Conservation (phyloP, 164 flowering plant genomes). For the grape (Vitis vinifera) region ASM3070453v1 NC_081810.1:7082501-7083000, state of each 20-base stretch:
- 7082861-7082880: neutral
- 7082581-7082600: no score
- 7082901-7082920: no score
- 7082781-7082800: neutral
- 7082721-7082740: conserved; percentile 70
- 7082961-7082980: no score
- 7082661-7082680: conserved; percentile 83
- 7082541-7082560: neutral
- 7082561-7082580: no score
- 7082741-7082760: conserved; percentile 85
- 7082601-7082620: conserved; percentile 7
- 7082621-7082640: conserved; percentile 65
- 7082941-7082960: no score
- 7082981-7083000: no score
- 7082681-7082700: conserved; percentile 79
- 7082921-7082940: no score
- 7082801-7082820: neutral
- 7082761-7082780: conserved; percentile 30
- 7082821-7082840: neutral
- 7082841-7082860: neutral
- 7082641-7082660: conserved; percentile 89
- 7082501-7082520: neutral
- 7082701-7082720: conserved; percentile 66
- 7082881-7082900: neutral
- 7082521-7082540: neutral